phyloP scores from a whole-genome alignment of 2,329 filamentous ascomycete species.

The Fusarium fujikuroi region DNA sequence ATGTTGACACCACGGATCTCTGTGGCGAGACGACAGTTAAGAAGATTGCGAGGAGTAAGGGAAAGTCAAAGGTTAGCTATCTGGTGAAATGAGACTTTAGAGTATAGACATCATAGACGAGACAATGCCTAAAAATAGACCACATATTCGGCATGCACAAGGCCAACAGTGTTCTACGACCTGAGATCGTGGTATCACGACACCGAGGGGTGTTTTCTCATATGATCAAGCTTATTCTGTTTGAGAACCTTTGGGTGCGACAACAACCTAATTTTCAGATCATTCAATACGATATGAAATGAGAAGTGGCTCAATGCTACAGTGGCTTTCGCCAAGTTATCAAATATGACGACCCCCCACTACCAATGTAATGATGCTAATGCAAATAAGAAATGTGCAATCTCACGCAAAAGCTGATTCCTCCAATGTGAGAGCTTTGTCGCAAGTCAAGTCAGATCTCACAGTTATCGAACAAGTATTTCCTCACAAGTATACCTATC shows the following conservation, averaged over 20 bases:
- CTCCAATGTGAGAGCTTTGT: not conserved
- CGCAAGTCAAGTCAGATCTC: not conserved
- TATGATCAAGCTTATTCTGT: not conserved
- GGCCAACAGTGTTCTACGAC: rapidly evolving
- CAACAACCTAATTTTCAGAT: not conserved
- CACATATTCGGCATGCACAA: too few relatives aligned
- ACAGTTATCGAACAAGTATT: not conserved
- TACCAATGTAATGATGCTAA: not conserved
- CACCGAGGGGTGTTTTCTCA: not conserved
- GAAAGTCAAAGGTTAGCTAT: conserved; percentile 41
- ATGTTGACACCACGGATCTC: conserved; percentile 69
- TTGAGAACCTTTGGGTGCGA: too few relatives aligned
- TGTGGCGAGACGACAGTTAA: conserved; percentile 71
- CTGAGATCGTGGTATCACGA: rapidly evolving
- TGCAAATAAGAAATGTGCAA: not conserved
- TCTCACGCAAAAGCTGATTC: not conserved
- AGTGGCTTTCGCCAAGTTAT: not conserved
- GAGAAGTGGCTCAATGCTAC: not conserved
- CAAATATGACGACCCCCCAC: not conserved
- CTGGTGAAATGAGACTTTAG: conserved; percentile 12
- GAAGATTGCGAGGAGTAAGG: conserved; percentile 63
- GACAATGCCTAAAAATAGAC: not conserved
- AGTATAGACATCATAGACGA: not conserved
- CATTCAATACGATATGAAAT: not conserved
- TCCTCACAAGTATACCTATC: not conserved